Base-by-base conservation (phyloP, 1,284 basidiomycete species). In the Tausonia pullulans region DNA sequence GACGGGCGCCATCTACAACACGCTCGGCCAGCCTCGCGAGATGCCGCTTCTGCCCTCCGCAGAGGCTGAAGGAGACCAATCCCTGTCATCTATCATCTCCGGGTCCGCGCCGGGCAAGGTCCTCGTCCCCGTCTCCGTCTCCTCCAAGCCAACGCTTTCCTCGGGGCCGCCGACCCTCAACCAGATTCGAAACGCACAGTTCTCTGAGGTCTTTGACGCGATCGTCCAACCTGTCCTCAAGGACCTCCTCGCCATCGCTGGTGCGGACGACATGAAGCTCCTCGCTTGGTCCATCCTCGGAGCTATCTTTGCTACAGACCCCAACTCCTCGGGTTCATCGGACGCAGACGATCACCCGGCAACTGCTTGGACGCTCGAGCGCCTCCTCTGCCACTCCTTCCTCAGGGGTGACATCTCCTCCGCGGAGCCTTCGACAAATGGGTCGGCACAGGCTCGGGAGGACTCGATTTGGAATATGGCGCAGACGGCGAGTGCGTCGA, bases 1-100 rank as follows among this genome's bases (percentile, higher is more conserved):
- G 60, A 70, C 72, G 3, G 72, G 73, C 11, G 65, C 68, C 8
- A 65, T 69, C 16, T 39, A 67, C 44, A 50, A 62, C 40, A 46
- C 61, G 13, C 43, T 49, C 8, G 11, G 10, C 6, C 43, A 16
- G 4, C 58, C 39, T n/a, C 46, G 48, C 8, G 41, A 46, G 48
- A 9, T 16, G n/a, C 46, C 58, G 58, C 51, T n/a, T 3, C 51
- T 52, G 1, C 51, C 4, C 45, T 4, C n/a, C 46, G 49, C 48
- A 50, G 27, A n/a, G 14, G 27, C 13, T 8, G 16, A n/a, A 51
- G 46, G 13, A 41, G 9, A 13, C 51, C 39, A 5, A 13, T 51
- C 51, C 16, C 9, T 50, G 9, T 49, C 58, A n/a, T 46, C 58
- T 8, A 51, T 60, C 58, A 60, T 40, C 48, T 53, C 58, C n/a